Evolutionary conservation across 805 yeast genomes (phyloP).

Genomic region (Wickerhamiella spandovensis): DNA sequence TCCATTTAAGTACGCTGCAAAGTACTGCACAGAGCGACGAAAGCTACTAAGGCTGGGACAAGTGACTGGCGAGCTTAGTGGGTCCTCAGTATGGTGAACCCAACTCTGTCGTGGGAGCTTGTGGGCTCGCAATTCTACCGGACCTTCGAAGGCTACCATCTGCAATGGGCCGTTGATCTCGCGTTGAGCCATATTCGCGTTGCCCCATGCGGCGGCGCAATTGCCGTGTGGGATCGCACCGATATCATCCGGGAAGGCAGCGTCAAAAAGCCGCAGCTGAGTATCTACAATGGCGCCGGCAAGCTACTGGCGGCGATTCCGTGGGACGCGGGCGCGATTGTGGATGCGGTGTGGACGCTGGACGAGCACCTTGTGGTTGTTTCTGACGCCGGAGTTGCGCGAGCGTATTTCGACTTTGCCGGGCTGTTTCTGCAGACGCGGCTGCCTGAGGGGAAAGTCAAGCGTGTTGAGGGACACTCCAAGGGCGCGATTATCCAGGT

Average conservation of each 20-base stretch:
- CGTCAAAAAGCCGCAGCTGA: slow-evolving; percentile 12
- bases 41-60: no score
- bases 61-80: no score
- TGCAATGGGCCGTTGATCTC: slow-evolving; percentile 38
- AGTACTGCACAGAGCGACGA: no score
- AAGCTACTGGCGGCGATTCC: slow-evolving; percentile 15
- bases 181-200: slow-evolving; percentile 34
- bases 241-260: slow-evolving; percentile 8
- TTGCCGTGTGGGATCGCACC: slow-evolving; percentile 31
- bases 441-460: not conserved
- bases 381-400: slow-evolving; percentile 35
- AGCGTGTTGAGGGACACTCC: not conserved
- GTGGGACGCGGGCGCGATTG: slow-evolving; percentile 38
- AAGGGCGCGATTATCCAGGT: not conserved
- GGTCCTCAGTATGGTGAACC: slow-evolving; percentile 6
- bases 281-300: slow-evolving; percentile 24
- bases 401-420: slow-evolving; percentile 51
- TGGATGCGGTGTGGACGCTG: slow-evolving; percentile 39
- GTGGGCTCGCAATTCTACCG: slow-evolving; percentile 59
- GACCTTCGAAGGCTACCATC: slow-evolving; percentile 40
- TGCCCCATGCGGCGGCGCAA: slow-evolving; percentile 40
- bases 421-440: slow-evolving; percentile 39
- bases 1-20: no score
- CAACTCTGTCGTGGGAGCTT: slow-evolving; percentile 56
- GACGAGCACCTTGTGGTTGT: slow-evolving; percentile 46